phyloP scores from a whole-genome alignment of 2,329 filamentous ascomycete genomes.

The Sphaerulina vaccinii region DNA sequence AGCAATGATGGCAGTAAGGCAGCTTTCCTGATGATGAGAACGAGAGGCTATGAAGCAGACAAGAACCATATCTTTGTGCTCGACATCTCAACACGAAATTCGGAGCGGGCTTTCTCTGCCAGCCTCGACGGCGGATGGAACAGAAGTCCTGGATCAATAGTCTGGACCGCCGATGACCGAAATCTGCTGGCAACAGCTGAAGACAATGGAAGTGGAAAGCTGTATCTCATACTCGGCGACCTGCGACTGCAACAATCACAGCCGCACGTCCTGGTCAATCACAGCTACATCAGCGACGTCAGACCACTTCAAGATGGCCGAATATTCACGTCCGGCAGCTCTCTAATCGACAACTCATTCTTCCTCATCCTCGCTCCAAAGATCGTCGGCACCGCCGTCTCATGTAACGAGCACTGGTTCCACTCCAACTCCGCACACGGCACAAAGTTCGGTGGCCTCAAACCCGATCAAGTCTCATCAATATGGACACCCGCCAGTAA shows the following conservation, averaged over 20 bases:
- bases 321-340: conserved; percentile 67
- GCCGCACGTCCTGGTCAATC: conserved; percentile 50
- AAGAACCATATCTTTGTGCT: conserved; percentile 67
- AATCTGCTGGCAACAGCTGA: conserved; percentile 74
- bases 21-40: conserved; percentile 77
- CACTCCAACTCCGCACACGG: conserved; percentile 64
- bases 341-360: conserved; percentile 68
- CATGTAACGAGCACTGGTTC: conserved; percentile 25
- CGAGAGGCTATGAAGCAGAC: conserved; percentile 77
- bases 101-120: conserved; percentile 5
- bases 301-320: conserved; percentile 51
- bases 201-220: conserved; percentile 60
- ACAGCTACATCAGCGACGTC: conserved; percentile 57
- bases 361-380: conserved; percentile 63
- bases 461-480: conserved; percentile 61
- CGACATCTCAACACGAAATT: conserved; percentile 46
- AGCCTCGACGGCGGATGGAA: conserved; percentile 47
- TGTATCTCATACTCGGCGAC: conserved; percentile 47
- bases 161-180: conserved; percentile 55
- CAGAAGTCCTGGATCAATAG: conserved; percentile 51
- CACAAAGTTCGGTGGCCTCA: conserved; percentile 62
- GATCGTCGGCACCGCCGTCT: conserved; percentile 37
- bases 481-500: conserved; percentile 68
- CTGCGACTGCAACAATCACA: conserved; percentile 30
- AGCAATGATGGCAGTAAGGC: conserved; percentile 69